phyloP scores from a whole-genome alignment of 352 stramenopile genomes.

The Elongisporangium anandrum region DNA sequence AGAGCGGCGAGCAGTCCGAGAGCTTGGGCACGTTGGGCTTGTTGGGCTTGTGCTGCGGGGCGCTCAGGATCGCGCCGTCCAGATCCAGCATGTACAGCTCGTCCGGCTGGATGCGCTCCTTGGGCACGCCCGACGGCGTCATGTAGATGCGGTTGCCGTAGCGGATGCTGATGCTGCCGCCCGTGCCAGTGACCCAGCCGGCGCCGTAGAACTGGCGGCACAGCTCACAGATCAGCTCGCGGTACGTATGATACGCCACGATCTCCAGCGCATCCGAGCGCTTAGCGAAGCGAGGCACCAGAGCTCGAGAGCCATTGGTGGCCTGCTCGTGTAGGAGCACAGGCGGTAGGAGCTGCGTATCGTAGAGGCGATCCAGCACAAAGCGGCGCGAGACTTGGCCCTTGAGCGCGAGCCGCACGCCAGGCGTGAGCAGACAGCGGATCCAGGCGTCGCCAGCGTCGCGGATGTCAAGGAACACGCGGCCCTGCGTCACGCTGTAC shows the following conservation, averaged over 20 bases:
- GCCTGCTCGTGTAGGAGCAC: conserved; percentile 17
- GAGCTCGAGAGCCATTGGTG: conserved; percentile 3
- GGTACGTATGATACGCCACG: conserved; percentile 34
- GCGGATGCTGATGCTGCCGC: conserved; percentile 92
- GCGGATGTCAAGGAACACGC: conserved; percentile 57
- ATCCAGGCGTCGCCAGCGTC: conserved; percentile 73
- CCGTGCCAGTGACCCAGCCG: conserved; percentile 94
- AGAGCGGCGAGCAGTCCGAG: conserved; percentile 93
- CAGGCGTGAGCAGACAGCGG: conserved; percentile 35
- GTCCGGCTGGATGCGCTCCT: conserved; percentile 93
- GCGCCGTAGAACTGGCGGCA: conserved; percentile 73
- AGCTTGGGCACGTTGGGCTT: conserved; percentile 67
- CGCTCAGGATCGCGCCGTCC: conserved; percentile 74
- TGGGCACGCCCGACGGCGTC: conserved; percentile 94
- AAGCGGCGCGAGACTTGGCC: conserved; percentile 40
- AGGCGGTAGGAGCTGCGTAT: not conserved
- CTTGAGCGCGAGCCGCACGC: conserved; percentile 25
- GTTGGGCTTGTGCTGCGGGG: conserved; percentile 32
- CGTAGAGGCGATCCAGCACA: conserved; percentile 19
- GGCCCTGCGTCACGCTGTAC: conserved; percentile 40
- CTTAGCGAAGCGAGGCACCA: conserved; percentile 35
- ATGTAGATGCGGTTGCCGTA: conserved; percentile 93
- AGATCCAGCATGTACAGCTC: conserved; percentile 94
- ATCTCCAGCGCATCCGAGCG: conserved; percentile 38
- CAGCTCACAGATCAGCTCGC: conserved; percentile 65